Percentiles rank a stretch among this genome's conserved stretches.
Evolutionary conservation across 768 basidiomycete species (phyloP).

Genomic region (Leucosporidium creatinivorum): DNA sequence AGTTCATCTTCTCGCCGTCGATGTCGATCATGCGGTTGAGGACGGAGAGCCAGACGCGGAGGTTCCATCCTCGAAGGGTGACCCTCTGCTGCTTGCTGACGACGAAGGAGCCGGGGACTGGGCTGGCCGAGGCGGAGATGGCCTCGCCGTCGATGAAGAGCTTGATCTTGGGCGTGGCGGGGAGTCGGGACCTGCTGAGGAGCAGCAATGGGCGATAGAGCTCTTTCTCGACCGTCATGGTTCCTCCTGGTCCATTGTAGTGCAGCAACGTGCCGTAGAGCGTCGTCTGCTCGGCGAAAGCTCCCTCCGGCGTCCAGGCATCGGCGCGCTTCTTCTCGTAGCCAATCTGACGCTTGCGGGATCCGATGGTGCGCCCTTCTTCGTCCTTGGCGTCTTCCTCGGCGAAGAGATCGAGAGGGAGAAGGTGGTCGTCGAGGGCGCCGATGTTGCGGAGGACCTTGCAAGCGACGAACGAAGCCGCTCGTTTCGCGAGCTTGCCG

Average conservation of each 20-base stretch:
- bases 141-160: slow-evolving; percentile 11
- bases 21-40: slow-evolving; percentile 58
- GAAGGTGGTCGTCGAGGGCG: slow-evolving; percentile 12
- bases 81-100: slow-evolving; percentile 49
- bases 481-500: slow-evolving; percentile 1
- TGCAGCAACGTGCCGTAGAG: slow-evolving; percentile 1
- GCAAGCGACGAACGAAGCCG: slow-evolving; percentile 3
- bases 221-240: background rate
- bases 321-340: slow-evolving; percentile 2
- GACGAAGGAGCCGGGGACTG: slow-evolving; percentile 42
- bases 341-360: slow-evolving; percentile 6
- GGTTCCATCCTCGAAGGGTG: slow-evolving; percentile 56
- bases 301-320: background rate
- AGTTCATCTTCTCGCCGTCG: slow-evolving; percentile 50
- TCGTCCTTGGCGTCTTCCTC: background rate
- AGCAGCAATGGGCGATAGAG: slow-evolving; percentile 8
- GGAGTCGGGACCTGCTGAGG: slow-evolving; percentile 8
- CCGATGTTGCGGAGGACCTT: slow-evolving; percentile 1
- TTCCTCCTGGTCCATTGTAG: slow-evolving; percentile 2
- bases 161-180: background rate
- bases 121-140: background rate
- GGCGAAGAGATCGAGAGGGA: background rate
- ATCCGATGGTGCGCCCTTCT: slow-evolving; percentile 1
- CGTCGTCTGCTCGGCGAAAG: background rate
- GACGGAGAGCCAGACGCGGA: slow-evolving; percentile 56